These are phyloP conservation scores for Candida fluviatilis DNA, from an alignment of 805 yeast genomes.

Conservation along the genomic window DNA sequence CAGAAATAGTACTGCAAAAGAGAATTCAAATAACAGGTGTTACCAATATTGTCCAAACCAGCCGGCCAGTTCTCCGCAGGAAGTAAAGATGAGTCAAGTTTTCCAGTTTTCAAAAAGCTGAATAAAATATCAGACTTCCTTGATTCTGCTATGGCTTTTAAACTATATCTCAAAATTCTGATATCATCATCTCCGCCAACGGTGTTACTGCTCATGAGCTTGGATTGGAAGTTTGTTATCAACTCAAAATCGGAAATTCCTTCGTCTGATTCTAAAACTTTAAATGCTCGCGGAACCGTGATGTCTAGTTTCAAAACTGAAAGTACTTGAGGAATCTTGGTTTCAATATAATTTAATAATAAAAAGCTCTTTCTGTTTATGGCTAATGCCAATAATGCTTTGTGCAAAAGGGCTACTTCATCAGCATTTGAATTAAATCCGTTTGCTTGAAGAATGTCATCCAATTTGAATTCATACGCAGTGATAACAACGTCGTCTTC, in stretches of 20 bases:
- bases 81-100: constrained; percentile 49
- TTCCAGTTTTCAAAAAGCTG: constrained; percentile 58
- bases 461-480: constrained; percentile 62
- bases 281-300: constrained; percentile 34
- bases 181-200: constrained; percentile 40
- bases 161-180: constrained; percentile 51
- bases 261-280: constrained; percentile 36
- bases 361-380: constrained; percentile 50
- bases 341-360: constrained; percentile 53
- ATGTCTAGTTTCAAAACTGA: constrained; percentile 9
- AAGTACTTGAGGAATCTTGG: constrained; percentile 31
- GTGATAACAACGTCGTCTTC: constrained; percentile 66
- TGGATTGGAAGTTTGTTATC: constrained; percentile 48
- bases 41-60: constrained; percentile 91
- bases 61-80: constrained; percentile 79
- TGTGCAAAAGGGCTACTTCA: constrained; percentile 37
- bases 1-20: constrained; percentile 86
- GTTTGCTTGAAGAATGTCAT: constrained; percentile 41
- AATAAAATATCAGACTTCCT: constrained; percentile 53
- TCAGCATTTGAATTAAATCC: constrained; percentile 29
- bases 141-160: constrained; percentile 51
- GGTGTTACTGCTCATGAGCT: constrained; percentile 19
- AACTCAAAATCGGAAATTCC: constrained; percentile 55
- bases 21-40: constrained; percentile 92
- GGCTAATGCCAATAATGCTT: constrained; percentile 63